phyloP scores from a whole-genome alignment of 73 alveolate genomes.

The Uronychia setigera region DNA sequence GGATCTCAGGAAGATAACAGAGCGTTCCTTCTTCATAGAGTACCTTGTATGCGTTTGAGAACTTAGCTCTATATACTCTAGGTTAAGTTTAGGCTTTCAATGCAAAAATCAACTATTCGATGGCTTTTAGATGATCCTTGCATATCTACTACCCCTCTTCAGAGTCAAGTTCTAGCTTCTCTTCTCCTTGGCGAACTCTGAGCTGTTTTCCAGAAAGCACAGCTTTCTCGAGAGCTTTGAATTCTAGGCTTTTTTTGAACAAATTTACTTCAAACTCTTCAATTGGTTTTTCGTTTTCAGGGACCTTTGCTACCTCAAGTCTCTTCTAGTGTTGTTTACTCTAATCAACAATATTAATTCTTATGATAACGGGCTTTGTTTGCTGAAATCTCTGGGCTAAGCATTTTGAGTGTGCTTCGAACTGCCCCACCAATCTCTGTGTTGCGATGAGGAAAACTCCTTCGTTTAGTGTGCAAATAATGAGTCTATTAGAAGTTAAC shows the following conservation, averaged over 20 bases:
- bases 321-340: neutral
- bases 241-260: constrained; percentile 18
- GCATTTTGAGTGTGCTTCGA: too few relatives aligned
- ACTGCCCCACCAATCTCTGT: too few relatives aligned
- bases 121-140: constrained; percentile 54
- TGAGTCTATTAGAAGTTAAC: too few relatives aligned
- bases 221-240: constrained; percentile 12
- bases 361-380: too few relatives aligned
- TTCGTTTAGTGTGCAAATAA: too few relatives aligned
- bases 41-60: constrained; percentile 65
- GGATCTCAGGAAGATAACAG: constrained; percentile 69
- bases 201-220: neutral
- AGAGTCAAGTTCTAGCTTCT: constrained; percentile 66
- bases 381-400: too few relatives aligned
- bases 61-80: constrained; percentile 66
- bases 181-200: constrained; percentile 14
- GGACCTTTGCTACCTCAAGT: neutral
- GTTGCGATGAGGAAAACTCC: too few relatives aligned
- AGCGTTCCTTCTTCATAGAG: constrained; percentile 62
- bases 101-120: constrained; percentile 52
- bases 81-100: constrained; percentile 34
- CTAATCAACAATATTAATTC: too few relatives aligned
- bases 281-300: neutral
- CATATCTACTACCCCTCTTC: constrained; percentile 72
- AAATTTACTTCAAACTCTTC: neutral